These are phyloP conservation scores for Eimeria praecox DNA, from an alignment of 169 alveolate species.

Conservation along the genomic window DNA sequence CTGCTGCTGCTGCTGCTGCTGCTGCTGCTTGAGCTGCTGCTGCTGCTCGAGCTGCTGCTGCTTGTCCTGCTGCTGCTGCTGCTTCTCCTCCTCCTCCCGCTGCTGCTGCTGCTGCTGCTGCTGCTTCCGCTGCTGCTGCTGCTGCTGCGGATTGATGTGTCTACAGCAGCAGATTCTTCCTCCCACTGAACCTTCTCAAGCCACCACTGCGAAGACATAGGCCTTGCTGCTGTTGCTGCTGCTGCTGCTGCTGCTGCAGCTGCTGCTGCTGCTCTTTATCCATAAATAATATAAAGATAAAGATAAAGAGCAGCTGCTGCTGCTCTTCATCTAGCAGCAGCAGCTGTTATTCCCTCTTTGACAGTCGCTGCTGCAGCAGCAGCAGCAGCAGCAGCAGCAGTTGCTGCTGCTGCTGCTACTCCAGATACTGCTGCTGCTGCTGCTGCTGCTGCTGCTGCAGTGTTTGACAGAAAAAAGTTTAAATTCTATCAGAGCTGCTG, in stretches of 20 bases:
- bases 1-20: background rate
- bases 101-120: background rate
- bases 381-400: background rate
- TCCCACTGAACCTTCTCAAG: background rate
- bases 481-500: background rate
- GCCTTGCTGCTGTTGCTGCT: background rate
- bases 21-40: background rate
- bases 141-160: background rate
- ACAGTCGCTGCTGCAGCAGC: no score
- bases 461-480: no score
- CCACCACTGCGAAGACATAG: background rate
- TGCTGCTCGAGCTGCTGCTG: background rate
- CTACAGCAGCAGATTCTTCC: background rate
- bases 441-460: background rate
- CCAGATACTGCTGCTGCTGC: background rate
- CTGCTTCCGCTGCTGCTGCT: background rate
- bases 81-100: background rate
- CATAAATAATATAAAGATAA: no score
- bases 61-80: background rate
- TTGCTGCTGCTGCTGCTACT: background rate
- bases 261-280: background rate
- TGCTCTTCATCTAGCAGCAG: no score
- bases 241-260: no score
- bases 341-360: background rate
- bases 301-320: background rate